Evolutionary conservation across 1,139 yeast species (phyloP), one percentile per base, ranked within the genome.

Genomic region (Nakaseomyces sp.): DNA sequence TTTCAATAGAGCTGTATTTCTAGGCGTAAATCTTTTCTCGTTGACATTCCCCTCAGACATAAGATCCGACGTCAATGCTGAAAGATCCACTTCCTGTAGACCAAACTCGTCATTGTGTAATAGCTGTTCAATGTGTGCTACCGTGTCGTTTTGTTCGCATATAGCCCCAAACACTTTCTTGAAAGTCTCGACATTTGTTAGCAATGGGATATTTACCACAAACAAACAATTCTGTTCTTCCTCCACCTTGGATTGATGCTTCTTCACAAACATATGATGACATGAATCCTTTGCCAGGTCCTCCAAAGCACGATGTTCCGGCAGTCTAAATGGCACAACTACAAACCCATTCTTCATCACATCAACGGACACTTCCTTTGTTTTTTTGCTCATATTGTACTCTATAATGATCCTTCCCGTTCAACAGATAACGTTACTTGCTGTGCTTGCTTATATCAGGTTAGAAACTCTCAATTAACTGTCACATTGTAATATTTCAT

Each of bases 191-290:
- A 74, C 57, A 30, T 72, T 70, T 9, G 88, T 71, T 47, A 74
- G 72, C 24, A 81, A 67, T 2, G 96, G 96, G 40, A 87, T 67
- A 58, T 88, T 88, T 47, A 81, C 77, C n/a, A 82, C 62, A 63
- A 88, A 89, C 15, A 89, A 65, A 41, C 61, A 54, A 28, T 59
- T 60, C 19, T 61, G 60, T 42, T 66, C 71, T n/a, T 67, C 57
- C 47, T 76, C 79, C 20, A 56, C 53, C 19, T 62, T 52, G 7
- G 72, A 60, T 37, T 68, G 67, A 58, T 83, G 93, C 56, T 78
- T 82, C 60, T 81, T 81, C 55, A 74, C 68, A 56, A 71, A 81
- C 51, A 81, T 64, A 55, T 74, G 80, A 56, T 76, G 82, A 32
- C 50, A 55, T 4, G 45, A 33, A 24, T 42, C 32, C 40, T 47